Evolutionary conservation across 331 rosid species (phyloP), one percentile per base, ranked within the genome.

Genomic region (Phaseolus coccineus): DNA sequence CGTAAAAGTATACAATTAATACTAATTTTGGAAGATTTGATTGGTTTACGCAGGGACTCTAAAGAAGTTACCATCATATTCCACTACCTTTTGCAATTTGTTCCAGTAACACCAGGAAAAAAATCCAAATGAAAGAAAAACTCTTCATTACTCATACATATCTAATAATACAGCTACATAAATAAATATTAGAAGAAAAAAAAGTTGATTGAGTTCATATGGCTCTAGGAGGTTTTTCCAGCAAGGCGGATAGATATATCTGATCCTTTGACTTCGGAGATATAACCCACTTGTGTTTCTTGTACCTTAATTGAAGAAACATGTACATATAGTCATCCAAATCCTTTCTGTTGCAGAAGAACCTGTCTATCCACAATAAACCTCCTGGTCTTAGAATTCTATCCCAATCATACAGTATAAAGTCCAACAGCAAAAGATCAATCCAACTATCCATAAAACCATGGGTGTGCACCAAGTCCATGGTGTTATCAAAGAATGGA

Each of bases 281-380:
- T 53, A 87, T 16, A 77, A 80, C 84, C 99, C 97, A 93, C 79
- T 81, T 93, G 74, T 91, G 94, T 75, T 91, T 93, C 91, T 86
- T 96, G 90, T 96, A 96, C 73, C 98, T 90, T 11, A 93, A 83
- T 81, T 93, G 99, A 84, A 93, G 92, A 89, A 96, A 96, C 98
- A 93, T 96, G 82, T 85, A 96, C 90, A 96, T 79, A 77, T 87
- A 96, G 7, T 89, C 93, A 68, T 96, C 99, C 64, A 91, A 85
- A 88, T 93, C 97, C 81, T 88, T 86, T 48, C 61, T 86, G 1
- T 78, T 81, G 74, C 99, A 91, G 69, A 96, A 93, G 87, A 93
- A 93, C 24, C 83, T 79, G 13, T 93, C 97, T 24, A 96, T 87
- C 98, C 98, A 93, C 9, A 96, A 33, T 39, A 93, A 77, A 16